Conservation (phyloP, 352 stramenopile genomes). For the Phytophthora meadii region DNA sequence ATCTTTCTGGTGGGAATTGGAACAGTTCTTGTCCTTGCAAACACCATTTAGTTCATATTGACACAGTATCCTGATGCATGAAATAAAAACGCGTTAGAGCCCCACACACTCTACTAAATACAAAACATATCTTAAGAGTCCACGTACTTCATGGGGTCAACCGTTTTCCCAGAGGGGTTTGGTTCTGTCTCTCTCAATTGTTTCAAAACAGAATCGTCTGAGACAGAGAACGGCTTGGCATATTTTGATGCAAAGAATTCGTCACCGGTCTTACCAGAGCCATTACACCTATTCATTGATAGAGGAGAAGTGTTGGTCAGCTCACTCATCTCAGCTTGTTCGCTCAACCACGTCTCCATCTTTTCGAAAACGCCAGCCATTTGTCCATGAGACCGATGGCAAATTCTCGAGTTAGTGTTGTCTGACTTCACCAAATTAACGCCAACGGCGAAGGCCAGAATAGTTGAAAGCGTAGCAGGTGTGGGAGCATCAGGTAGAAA, state of each 20-base stretch:
- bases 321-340: constrained; percentile 27
- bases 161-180: constrained; percentile 15
- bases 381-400: constrained; percentile 37
- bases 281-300: neutral
- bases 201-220: constrained; percentile 46
- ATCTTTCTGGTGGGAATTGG: constrained; percentile 70
- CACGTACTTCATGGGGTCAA: constrained; percentile 70
- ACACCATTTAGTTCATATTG: constrained; percentile 78
- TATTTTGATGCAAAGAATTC: constrained; percentile 18
- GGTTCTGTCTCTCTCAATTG: constrained; percentile 37
- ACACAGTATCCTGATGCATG: constrained; percentile 58
- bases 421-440: constrained; percentile 4
- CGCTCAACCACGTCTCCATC: constrained; percentile 41
- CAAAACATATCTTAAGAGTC: neutral
- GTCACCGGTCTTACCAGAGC: neutral
- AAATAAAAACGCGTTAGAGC: constrained; percentile 15
- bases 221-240: constrained; percentile 41
- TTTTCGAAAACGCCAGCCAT: constrained; percentile 37
- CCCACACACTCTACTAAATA: neutral
- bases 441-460: constrained; percentile 33
- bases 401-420: constrained; percentile 2
- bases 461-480: constrained; percentile 25
- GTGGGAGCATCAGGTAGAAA: constrained; percentile 13
- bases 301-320: constrained; percentile 3
- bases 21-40: constrained; percentile 79